phyloP scores from a whole-genome alignment of 768 basidiomycete species.

The Mycena sanguinolenta region DNA sequence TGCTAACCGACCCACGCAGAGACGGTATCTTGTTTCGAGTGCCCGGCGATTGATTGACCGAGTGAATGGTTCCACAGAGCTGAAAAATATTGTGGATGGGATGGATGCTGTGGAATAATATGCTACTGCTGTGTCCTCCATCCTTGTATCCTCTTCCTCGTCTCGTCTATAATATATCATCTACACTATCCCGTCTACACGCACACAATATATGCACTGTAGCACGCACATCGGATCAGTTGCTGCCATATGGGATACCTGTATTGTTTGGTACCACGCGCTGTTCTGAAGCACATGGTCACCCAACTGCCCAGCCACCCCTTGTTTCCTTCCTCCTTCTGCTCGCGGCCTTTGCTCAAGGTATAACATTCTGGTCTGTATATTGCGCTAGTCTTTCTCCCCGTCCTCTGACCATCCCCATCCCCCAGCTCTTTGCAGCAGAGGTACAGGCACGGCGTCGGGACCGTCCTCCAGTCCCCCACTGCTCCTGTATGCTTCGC shows the following conservation, averaged over 20 bases:
- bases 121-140: too few species aligned
- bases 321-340: constrained; percentile 37
- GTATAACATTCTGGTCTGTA: constrained; percentile 36
- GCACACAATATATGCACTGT: too few species aligned
- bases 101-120: too few species aligned
- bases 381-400: constrained; percentile 41
- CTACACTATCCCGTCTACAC: too few species aligned
- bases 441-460: constrained; percentile 44
- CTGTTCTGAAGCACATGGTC: constrained; percentile 23
- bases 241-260: constrained; percentile 3
- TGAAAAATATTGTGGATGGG: too few species aligned
- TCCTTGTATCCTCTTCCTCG: too few species aligned
- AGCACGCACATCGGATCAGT: constrained; percentile 32
- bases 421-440: constrained; percentile 33
- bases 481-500: constrained; percentile 56
- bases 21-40: constrained; percentile 62
- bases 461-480: constrained; percentile 44
- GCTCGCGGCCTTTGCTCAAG: constrained; percentile 23
- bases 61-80: too few species aligned
- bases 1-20: constrained; percentile 52
- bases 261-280: constrained; percentile 29
- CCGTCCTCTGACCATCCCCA: constrained; percentile 30
- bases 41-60: constrained; percentile 8
- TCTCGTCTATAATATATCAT: too few species aligned
- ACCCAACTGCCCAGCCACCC: constrained; percentile 19